Evolutionary conservation across 1,284 basidiomycete genomes (phyloP), one percentile per base, ranked within the genome.

Genomic region (Sporisorium exsertum): DNA sequence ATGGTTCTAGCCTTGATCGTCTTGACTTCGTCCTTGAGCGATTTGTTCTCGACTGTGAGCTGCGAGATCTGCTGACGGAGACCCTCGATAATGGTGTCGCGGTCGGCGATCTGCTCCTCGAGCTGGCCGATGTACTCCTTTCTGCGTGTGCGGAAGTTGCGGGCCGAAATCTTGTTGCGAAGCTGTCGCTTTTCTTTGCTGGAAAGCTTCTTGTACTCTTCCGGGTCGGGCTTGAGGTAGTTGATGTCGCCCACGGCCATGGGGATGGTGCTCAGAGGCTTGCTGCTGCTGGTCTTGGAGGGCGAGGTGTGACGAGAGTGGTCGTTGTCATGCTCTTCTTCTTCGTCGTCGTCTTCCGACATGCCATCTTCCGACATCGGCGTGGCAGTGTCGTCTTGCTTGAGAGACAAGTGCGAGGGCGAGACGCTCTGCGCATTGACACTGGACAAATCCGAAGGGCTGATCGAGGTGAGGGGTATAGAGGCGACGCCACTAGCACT

Each of bases 181-280:
- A 98, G 88, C 86, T 98, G 96, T 18, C 96, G 88, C 87, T 98
- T 98, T 87, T 98, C 95, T 87, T 97, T 98, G 84, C 91, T 92
- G 20, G 91, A 91, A 89, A 99, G 92, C 87, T 94, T 97, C 87
- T 93, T 92, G 88, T 97, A 97, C 80, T 96, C 94, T 80, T 97
- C 95, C 0, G 94, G 92, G 18, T 91, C 90, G 1, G 93, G 93
- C 62, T 78, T 80, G 58, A 79, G 80, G 47, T 78, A 70, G 58
- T 79, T 78, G 62, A 68, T 64, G 22, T 73, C 58, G 29, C 74
- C 74, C 2, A 77, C 70, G 9, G 63, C 63, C 66, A 65, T 73
- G 22, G 60, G 67, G 55, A 70, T 70, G 12, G 51, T 46, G 62
- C 57, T 72, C n/a, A 79, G 67, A 7, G 63, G 47, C 69, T 72